Base-by-base conservation (phyloP, 139 green algal species). In the Medakamo hakoo region DNA sequence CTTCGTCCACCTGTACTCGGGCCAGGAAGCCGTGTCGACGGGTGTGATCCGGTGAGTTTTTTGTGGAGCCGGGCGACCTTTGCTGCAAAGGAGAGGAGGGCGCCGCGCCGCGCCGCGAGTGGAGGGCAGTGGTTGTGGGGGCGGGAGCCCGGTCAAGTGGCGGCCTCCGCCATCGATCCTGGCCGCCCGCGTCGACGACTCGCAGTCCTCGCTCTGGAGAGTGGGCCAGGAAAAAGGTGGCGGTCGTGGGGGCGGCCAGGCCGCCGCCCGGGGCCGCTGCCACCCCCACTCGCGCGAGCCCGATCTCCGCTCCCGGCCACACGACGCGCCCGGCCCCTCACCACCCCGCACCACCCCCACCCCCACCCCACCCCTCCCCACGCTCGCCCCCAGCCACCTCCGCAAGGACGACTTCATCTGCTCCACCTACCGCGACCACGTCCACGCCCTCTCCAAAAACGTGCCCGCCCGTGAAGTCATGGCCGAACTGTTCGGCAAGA, bases 401-500 rank as follows among this genome's bases (percentile, higher is more conserved):
- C 72, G 82, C 48, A 73, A 71, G 49, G 78, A 89, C 67, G 89
- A 97, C 79, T 91, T 92, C 63, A 84, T 95, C 23, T 95, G 82
- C 73, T 95, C 85, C 57, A 98, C 92, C 31, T 98, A 98, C 81
- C 83, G 92, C 60, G 92, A 98, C 73, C 92, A 98, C 78, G 92
- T 98, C 66, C 92, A 98, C 74, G 92, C 92, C 5, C 73, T 98
- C 40, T 87, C 73, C 68, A 97, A 97, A 78, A 81, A 81, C 62
- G 88, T 96, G 26, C 62, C 82, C 2, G 71, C 86, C 0, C 75
- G 77, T 65, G 73, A 88, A 63, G 81, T 98, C 49, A 98, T 98
- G 92, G 83, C 92, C 1, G 92, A 98, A 84, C 84, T 98, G 70
- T 98, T 96, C 77, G 92, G 92, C 75, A 98, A 98, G 85, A 86